These are phyloP conservation scores for Hirsutella rhossiliensis DNA, from an alignment of 2,329 filamentous ascomycete species.

Conservation along the genomic window DNA sequence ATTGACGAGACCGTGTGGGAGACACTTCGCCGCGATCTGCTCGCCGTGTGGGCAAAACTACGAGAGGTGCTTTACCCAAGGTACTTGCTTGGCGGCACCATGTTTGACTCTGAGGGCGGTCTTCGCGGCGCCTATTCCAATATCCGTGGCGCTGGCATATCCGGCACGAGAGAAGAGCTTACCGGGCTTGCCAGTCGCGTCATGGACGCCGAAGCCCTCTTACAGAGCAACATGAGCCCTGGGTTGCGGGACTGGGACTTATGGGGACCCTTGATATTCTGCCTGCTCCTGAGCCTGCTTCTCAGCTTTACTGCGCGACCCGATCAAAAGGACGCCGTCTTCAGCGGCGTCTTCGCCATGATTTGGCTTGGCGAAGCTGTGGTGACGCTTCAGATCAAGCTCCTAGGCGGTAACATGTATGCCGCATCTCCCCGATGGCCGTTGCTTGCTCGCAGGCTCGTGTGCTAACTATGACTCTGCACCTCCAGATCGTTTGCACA, in stretches of 20 bases:
- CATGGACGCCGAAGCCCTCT: slow-evolving; percentile 49
- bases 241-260: slow-evolving; percentile 94
- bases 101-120: slow-evolving; percentile 43
- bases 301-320: slow-evolving; percentile 70
- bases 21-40: slow-evolving; percentile 81
- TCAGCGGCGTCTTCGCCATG: slow-evolving; percentile 91
- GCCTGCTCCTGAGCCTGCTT: slow-evolving; percentile 74
- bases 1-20: slow-evolving; percentile 98
- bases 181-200: slow-evolving; percentile 48
- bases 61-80: slow-evolving; percentile 92
- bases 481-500: slow-evolving; percentile 80
- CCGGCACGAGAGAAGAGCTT: slow-evolving; percentile 50
- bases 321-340: slow-evolving; percentile 78
- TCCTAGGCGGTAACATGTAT: slow-evolving; percentile 93
- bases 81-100: slow-evolving; percentile 68
- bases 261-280: slow-evolving; percentile 95
- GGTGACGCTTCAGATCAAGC: slow-evolving; percentile 95
- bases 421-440: slow-evolving; percentile 23
- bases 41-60: slow-evolving; percentile 97
- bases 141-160: slow-evolving; percentile 44
- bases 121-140: slow-evolving; percentile 51
- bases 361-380: slow-evolving; percentile 96
- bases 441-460: not conserved
- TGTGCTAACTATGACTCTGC: slow-evolving; percentile 7
- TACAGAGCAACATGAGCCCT: slow-evolving; percentile 69